These are phyloP conservation scores for Penicillium longicatenatum DNA, from an alignment of 495 filamentous ascomycete species.

Conservation along the genomic window DNA sequence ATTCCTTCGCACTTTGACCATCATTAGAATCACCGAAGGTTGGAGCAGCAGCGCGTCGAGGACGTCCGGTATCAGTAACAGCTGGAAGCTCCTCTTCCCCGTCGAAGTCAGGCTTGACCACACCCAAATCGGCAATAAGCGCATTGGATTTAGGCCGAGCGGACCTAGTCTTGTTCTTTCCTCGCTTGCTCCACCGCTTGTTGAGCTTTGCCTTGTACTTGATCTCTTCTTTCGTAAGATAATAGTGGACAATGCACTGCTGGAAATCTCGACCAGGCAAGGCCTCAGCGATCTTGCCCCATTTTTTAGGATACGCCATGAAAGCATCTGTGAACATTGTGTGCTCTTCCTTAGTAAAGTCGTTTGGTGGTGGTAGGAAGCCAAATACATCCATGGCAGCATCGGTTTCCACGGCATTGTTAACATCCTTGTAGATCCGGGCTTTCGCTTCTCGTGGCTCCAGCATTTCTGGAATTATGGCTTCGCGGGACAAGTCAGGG, in stretches of 20 bases:
- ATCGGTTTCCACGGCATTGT: constrained; percentile 66
- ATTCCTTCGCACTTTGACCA: constrained; percentile 46
- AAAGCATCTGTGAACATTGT: constrained; percentile 77
- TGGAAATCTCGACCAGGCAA: constrained; percentile 74
- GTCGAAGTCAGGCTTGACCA: constrained; percentile 57
- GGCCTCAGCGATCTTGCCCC: constrained; percentile 80
- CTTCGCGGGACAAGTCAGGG: constrained; percentile 80
- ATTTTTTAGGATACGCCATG: constrained; percentile 83
- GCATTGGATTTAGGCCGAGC: constrained; percentile 71
- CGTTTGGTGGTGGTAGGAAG: constrained; percentile 73
- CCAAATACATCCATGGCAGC: constrained; percentile 70
- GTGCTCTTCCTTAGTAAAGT: constrained; percentile 81
- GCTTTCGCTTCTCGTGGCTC: constrained; percentile 50
- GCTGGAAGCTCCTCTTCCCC: constrained; percentile 53
- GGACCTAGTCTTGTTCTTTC: constrained; percentile 52
- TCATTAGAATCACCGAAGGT: constrained; percentile 68
- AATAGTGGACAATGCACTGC: constrained; percentile 93
- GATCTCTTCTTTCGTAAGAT: constrained; percentile 83
- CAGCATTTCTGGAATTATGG: constrained; percentile 78
- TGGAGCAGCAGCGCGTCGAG: constrained; percentile 69
- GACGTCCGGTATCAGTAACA: constrained; percentile 69
- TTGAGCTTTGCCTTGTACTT: constrained; percentile 82
- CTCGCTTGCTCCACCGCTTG: constrained; percentile 69
- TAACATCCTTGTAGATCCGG: constrained; percentile 67
- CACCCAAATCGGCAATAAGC: constrained; percentile 71